Percentiles rank a stretch among this genome's conserved stretches.
Evolutionary conservation across 805 yeast genomes (phyloP).

Genomic region (Candida ipomoeae): DNA sequence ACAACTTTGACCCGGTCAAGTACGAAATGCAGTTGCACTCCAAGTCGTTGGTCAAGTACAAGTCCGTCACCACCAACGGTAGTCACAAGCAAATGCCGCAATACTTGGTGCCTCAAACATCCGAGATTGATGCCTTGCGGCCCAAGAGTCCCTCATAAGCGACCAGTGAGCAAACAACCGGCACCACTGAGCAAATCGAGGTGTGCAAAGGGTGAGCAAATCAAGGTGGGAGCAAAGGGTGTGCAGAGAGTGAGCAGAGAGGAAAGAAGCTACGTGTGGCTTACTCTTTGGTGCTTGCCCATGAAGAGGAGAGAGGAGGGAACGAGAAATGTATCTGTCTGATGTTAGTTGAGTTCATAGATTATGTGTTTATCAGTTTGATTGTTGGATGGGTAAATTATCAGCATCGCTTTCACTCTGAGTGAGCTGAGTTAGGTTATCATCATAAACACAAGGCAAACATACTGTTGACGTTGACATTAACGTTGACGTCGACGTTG

Average conservation of each 20-base stretch:
- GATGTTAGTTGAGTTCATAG: constrained; percentile 10
- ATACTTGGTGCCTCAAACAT: constrained; percentile 56
- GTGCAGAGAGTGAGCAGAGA: background rate
- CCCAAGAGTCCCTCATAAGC: constrained; percentile 67
- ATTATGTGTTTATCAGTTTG: constrained; percentile 17
- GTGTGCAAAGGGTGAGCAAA: too few species aligned
- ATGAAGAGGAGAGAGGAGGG: background rate
- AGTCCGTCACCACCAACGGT: constrained; percentile 12
- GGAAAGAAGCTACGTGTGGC: background rate
- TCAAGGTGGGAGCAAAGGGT: too few species aligned
- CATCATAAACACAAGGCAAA: constrained; percentile 37
- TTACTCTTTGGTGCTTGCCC: too few species aligned
- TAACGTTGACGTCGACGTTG: background rate
- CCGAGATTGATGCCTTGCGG: constrained; percentile 73
- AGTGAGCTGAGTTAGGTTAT: constrained; percentile 58
- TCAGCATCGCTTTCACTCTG: constrained; percentile 49
- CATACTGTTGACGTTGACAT: constrained; percentile 3
- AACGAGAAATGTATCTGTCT: background rate
- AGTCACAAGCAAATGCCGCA: constrained; percentile 38
- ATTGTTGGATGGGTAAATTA: constrained; percentile 45
- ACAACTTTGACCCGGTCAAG: constrained; percentile 51
- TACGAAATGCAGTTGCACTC: constrained; percentile 30
- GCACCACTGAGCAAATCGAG: too few species aligned
- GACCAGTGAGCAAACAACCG: too few species aligned
- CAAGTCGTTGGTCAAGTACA: constrained; percentile 28